These are phyloP conservation scores for Heritiera littoralis DNA, from an alignment of 345 rosid genomes.

Conservation along the genomic window DNA sequence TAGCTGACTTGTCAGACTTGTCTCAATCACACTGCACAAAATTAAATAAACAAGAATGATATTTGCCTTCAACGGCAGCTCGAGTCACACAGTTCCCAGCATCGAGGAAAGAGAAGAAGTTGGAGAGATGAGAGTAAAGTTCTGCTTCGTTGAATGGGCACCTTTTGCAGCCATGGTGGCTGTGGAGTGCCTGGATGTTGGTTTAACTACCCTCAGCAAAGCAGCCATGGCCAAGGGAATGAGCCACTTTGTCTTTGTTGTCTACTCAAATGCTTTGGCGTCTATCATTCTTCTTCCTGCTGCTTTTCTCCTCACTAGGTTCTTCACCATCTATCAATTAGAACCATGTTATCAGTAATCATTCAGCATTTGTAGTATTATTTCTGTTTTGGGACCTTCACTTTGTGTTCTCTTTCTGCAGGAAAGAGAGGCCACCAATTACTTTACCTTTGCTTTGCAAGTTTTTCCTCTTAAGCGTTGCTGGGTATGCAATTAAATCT, in stretches of 20 bases:
- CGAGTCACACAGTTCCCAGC: background rate
- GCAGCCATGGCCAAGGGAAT: constrained; percentile 53
- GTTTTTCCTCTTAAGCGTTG: constrained; percentile 47
- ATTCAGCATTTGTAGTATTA: background rate
- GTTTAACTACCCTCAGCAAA: constrained; percentile 44
- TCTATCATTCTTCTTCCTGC: constrained; percentile 36
- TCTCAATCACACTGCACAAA: no score
- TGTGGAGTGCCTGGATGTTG: constrained; percentile 40
- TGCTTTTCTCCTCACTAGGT: constrained; percentile 37
- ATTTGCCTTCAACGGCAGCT: background rate
- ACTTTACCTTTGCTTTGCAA: constrained; percentile 41
- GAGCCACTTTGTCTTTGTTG: constrained; percentile 43
- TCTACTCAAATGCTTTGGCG: constrained; percentile 47
- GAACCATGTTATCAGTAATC: background rate
- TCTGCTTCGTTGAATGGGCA: constrained; percentile 14
- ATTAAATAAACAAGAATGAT: no score
- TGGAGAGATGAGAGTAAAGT: constrained; percentile 25
- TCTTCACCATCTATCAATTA: background rate
- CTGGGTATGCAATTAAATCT: constrained; percentile 35
- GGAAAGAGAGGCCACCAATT: constrained; percentile 41
- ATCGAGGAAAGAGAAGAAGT: background rate
- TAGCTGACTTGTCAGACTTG: background rate
- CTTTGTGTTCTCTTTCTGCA: constrained; percentile 9
- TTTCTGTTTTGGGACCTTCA: background rate
- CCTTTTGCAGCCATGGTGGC: constrained; percentile 51